Conservation (phyloP, 768 basidiomycete species). For the Russula brevipes region DNA sequence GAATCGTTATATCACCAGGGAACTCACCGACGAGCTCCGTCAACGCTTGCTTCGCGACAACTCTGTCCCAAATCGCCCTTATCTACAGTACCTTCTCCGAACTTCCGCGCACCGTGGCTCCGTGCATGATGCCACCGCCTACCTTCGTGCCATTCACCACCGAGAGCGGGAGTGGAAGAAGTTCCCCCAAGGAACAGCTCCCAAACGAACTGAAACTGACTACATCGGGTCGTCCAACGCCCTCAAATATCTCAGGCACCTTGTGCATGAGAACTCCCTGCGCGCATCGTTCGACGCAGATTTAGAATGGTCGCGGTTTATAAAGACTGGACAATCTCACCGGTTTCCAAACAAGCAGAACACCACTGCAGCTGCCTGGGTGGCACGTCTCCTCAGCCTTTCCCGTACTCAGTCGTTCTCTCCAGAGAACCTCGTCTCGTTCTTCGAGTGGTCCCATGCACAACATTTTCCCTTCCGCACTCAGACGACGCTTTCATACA, state of each 20-base stretch:
- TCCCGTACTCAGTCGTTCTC: constrained; percentile 18
- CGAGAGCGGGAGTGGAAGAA: constrained; percentile 20
- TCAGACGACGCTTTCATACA: constrained; percentile 44
- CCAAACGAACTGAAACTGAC: background rate
- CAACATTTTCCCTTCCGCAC: constrained; percentile 34
- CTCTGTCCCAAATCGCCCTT: constrained; percentile 37
- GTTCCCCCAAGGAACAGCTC: background rate
- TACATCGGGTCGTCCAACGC: background rate
- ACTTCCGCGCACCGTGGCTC: constrained; percentile 43
- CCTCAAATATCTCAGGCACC: constrained; percentile 17
- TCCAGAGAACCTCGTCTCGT: constrained; percentile 33
- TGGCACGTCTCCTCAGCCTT: constrained; percentile 16
- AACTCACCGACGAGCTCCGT: constrained; percentile 46
- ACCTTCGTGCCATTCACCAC: constrained; percentile 38
- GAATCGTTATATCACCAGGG: constrained; percentile 47
- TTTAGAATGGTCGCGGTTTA: constrained; percentile 12
- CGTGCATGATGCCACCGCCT: constrained; percentile 39
- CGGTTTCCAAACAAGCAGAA: constrained; percentile 5
- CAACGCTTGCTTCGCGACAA: constrained; percentile 40
- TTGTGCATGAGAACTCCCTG: constrained; percentile 10
- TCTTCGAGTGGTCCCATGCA: constrained; percentile 36
- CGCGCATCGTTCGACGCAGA: constrained; percentile 1
- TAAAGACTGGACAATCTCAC: background rate
- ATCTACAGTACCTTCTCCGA: constrained; percentile 47
- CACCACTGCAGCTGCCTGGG: constrained; percentile 10